phyloP scores from a whole-genome alignment of 148 eudicot genomes.

The Silene uniflora region DNA sequence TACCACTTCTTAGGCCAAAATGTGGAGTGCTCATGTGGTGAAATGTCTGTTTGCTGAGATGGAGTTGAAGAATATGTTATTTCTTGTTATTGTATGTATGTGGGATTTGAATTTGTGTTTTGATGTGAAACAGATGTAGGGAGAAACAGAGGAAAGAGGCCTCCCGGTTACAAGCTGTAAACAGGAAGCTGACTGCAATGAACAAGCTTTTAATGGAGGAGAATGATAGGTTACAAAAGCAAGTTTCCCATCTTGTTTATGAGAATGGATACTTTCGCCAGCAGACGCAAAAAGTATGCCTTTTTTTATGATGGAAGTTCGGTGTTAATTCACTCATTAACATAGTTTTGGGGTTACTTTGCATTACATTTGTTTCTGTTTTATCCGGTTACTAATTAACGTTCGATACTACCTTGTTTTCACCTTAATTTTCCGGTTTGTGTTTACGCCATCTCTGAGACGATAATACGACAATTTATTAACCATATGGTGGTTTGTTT shows the following conservation, averaged over 20 bases:
- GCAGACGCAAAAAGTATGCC: slow-evolving; percentile 65
- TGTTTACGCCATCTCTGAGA: neutral
- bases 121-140: slow-evolving; percentile 58
- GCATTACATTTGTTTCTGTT: neutral
- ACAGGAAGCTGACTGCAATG: slow-evolving; percentile 97
- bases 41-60: neutral
- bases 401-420: too few species aligned
- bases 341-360: neutral
- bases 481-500: neutral
- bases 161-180: slow-evolving; percentile 83
- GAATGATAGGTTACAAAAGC: slow-evolving; percentile 93
- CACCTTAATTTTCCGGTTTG: neutral
- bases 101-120: slow-evolving; percentile 1
- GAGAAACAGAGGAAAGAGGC: slow-evolving; percentile 98
- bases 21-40: neutral
- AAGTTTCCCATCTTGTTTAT: slow-evolving; percentile 88
- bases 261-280: slow-evolving; percentile 94
- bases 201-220: slow-evolving; percentile 97
- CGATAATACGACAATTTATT: neutral
- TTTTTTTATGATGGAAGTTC: neutral
- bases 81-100: neutral
- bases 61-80: slow-evolving; percentile 2
- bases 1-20: neutral
- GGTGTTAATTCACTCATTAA: neutral
- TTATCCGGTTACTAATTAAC: too few species aligned